A percentile compares a stretch with the other conserved stretches of the same genome.
phyloP scores from a whole-genome alignment of 2,329 filamentous ascomycete genomes.

The Plectosphaerella plurivora region DNA sequence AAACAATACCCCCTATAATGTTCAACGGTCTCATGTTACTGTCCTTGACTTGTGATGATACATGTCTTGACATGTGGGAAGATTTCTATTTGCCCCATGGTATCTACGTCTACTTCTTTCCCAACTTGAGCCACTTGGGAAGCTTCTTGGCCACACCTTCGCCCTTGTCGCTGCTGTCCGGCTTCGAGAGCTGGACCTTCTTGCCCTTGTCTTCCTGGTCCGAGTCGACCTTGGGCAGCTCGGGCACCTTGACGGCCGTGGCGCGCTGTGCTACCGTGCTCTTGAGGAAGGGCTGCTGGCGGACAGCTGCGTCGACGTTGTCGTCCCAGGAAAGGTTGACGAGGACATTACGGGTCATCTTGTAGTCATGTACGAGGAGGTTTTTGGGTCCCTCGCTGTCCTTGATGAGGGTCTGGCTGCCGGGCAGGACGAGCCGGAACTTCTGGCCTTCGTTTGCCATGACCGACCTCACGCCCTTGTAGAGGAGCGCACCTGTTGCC shows the following conservation, averaged over 20 bases:
- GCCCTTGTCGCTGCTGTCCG: conserved; percentile 29
- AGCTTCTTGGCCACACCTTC: conserved; percentile 37
- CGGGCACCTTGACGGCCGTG: conserved; percentile 61
- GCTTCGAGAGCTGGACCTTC: conserved; percentile 25
- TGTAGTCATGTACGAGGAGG: conserved; percentile 67
- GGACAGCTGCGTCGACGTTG: conserved; percentile 49
- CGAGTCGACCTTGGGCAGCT: conserved; percentile 38
- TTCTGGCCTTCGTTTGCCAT: conserved; percentile 60
- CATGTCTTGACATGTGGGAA: neutral
- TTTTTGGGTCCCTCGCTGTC: conserved; percentile 42
- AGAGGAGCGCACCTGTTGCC: conserved; percentile 68
- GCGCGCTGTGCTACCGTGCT: conserved; percentile 55
- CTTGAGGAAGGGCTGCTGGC: conserved; percentile 57
- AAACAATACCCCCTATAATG: neutral
- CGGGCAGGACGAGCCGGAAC: conserved; percentile 68
- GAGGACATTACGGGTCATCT: conserved; percentile 65
- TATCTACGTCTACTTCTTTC: conserved; percentile 56
- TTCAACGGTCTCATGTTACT: neutral
- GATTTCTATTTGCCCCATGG: neutral
- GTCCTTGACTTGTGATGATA: neutral
- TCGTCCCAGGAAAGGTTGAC: conserved; percentile 74
- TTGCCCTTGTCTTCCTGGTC: conserved; percentile 30
- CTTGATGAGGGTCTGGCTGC: conserved; percentile 43
- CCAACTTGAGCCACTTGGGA: conserved; percentile 71
- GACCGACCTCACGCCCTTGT: conserved; percentile 68